Base-by-base conservation (phyloP, 2,329 filamentous ascomycete species). In the Epichloe coenophiala region DNA sequence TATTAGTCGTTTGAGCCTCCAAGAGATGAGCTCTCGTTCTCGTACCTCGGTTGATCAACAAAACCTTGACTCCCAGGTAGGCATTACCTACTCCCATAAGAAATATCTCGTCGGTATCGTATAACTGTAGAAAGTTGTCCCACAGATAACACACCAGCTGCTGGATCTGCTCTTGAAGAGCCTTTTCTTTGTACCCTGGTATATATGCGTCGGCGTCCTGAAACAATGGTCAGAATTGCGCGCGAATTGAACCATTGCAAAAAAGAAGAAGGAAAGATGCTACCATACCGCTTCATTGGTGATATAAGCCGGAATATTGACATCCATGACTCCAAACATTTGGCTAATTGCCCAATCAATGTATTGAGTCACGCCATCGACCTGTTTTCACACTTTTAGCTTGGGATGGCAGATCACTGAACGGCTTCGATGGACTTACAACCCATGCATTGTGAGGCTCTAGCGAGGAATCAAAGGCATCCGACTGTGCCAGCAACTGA, bases 51-150 rank as follows among this genome's bases (percentile, higher is more conserved):
- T 84, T 84, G 9, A 84, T 83, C 5, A 97, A 73, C 5, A 97
- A 77, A 51, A 90, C 78, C 52, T 93, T 84, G 45, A 96, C 78
- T 2, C 88, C 89, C 3, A 86, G 73, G 61, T 93, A 95, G 1
- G 93, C 87, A 59, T 88, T 84, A n/a, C 93, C 93, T 2, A 95
- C 81, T 0, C 93, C 91, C 62, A 98, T 75, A 21, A 98, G 73
- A 62, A 95, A 86, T 15, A 97, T 79, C 48, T 91, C 80, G 5
- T 83, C 81, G 0, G 78, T 74, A 2, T 84, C 69, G 47, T 83
- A 82, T 35, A 86, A 74, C 71, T 95, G 87, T 19, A 98, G 81
- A 61, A 96, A 96, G 62, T 98, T 98, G 59, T 96, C 90, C 93
- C 93, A 98, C 13, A 98, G 72, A 61, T 95, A 97, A 53, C 78